These are phyloP conservation scores for Leptoxyphium fumago DNA, from an alignment of 2,329 filamentous ascomycete species.

Conservation along the genomic window DNA sequence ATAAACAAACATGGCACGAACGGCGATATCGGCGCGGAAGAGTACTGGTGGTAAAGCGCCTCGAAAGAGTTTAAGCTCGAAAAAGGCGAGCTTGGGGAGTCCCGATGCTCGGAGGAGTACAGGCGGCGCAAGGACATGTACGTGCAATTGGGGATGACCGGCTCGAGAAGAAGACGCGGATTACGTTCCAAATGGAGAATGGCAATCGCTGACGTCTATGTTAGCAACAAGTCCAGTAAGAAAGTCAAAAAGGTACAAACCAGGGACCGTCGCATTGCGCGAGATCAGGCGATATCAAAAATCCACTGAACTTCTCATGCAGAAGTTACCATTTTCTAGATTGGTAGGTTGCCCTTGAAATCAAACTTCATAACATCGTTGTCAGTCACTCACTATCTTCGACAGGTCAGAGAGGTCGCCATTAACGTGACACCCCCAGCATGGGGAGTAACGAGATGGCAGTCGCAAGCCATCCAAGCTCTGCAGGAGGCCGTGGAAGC, in stretches of 20 bases:
- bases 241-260: constrained; percentile 27
- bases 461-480: constrained; percentile 92
- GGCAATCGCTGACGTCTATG: too few species aligned
- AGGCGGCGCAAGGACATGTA: background rate
- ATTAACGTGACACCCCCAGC: constrained; percentile 73
- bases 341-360: constrained; percentile 38
- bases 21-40: background rate
- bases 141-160: background rate
- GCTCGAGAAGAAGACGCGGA: background rate
- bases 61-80: background rate
- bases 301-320: constrained; percentile 87
- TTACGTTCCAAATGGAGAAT: too few species aligned
- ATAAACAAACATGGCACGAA: background rate
- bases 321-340: constrained; percentile 96
- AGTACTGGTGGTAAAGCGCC: background rate
- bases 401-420: constrained; percentile 71
- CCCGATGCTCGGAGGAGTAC: background rate
- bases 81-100: background rate
- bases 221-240: constrained; percentile 8
- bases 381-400: too few species aligned
- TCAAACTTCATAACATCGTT: too few species aligned
- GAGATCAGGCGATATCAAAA: constrained; percentile 99
- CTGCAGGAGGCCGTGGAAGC: constrained; percentile 98
- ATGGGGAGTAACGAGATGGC: constrained; percentile 68
- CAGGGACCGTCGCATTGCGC: constrained; percentile 83